phyloP scores from a whole-genome alignment of 2,329 filamentous ascomycete species.

The Cercospora janseana region DNA sequence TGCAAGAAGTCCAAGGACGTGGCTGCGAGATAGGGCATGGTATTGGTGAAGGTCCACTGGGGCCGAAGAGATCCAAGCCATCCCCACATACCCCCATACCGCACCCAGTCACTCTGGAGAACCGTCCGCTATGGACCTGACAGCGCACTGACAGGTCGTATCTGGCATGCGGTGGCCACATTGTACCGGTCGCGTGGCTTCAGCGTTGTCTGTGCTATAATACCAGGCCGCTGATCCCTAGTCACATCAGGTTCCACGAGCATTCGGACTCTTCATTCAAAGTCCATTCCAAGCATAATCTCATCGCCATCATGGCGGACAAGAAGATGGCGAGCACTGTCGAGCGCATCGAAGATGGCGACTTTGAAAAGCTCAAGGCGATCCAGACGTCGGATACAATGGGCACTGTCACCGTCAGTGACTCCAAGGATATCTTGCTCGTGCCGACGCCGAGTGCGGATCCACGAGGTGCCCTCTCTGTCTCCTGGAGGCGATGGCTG shows the following conservation, averaged over 20 bases:
- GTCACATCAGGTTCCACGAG: neutral
- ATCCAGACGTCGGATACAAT: conserved; percentile 23
- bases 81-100: too few species aligned
- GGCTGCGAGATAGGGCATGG: too few species aligned
- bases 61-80: too few species aligned
- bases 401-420: conserved; percentile 36
- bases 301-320: conserved; percentile 8
- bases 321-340: conserved; percentile 12
- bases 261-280: neutral
- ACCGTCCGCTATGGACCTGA: too few species aligned
- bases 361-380: conserved; percentile 5
- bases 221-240: neutral
- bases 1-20: too few species aligned
- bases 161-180: neutral
- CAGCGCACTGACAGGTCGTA: too few species aligned
- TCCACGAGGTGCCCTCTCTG: conserved; percentile 29
- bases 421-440: conserved; percentile 31
- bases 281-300: neutral
- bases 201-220: neutral
- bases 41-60: too few species aligned
- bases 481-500: neutral
- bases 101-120: too few species aligned
- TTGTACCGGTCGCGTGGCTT: too few species aligned
- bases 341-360: conserved; percentile 17
- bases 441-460: conserved; percentile 36